These are phyloP conservation scores for Gastrolobium villosum DNA, from an alignment of 306 rosid genomes.

Conservation along the genomic window DNA sequence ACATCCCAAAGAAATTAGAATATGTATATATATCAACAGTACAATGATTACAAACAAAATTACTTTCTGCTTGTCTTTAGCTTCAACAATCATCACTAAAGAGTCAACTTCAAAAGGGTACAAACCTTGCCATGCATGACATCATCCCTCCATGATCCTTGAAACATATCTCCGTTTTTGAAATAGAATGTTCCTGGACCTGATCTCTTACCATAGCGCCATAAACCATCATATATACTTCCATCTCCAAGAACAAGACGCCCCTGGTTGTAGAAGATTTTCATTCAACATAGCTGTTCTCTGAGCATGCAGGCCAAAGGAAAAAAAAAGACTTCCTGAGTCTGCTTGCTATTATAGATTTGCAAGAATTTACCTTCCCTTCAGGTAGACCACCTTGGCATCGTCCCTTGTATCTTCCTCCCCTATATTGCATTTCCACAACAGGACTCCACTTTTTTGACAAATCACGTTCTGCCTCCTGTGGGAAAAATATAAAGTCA, in stretches of 20 bases:
- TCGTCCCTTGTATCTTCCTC: conserved; percentile 87
- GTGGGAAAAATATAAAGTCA: conserved; percentile 41
- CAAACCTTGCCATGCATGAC: conserved; percentile 96
- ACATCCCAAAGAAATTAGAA: neutral
- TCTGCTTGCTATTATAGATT: conserved; percentile 6
- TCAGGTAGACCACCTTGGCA: conserved; percentile 99
- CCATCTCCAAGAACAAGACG: conserved; percentile 84
- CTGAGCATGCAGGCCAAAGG: conserved; percentile 21
- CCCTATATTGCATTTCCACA: conserved; percentile 91
- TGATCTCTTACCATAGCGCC: conserved; percentile 94
- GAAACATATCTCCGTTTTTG: conserved; percentile 92
- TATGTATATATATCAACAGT: neutral
- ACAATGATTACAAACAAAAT: conserved; percentile 15
- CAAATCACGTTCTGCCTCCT: conserved; percentile 95
- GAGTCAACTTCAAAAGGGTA: conserved; percentile 38
- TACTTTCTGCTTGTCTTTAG: conserved; percentile 6
- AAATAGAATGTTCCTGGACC: conserved; percentile 92
- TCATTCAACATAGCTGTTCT: conserved; percentile 40
- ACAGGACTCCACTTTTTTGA: conserved; percentile 89
- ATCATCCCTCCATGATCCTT: conserved; percentile 99
- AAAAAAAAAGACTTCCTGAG: neutral
- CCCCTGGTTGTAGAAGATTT: conserved; percentile 64
- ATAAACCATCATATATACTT: conserved; percentile 90
- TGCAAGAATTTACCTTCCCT: conserved; percentile 75
- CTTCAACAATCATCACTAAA: conserved; percentile 11